phyloP scores from a whole-genome alignment of 768 basidiomycete species.

The Suillus bovinus region DNA sequence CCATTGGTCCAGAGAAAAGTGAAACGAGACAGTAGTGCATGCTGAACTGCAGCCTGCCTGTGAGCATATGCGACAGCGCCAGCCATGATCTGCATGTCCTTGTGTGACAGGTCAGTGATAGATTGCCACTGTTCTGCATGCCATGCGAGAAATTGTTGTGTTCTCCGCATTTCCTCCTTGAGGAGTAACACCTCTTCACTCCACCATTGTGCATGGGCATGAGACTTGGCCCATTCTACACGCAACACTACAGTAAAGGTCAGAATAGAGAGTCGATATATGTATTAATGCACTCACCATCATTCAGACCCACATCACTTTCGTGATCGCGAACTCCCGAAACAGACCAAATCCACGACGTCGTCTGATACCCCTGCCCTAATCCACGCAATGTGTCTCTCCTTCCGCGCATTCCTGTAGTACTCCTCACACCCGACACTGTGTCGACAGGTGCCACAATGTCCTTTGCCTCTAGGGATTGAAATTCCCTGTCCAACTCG shows the following conservation, averaged over 20 bases:
- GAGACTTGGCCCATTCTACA: constrained; percentile 28
- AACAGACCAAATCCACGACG: constrained; percentile 29
- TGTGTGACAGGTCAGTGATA: background rate
- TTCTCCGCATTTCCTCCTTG: constrained; percentile 31
- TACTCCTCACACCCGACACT: too few species aligned
- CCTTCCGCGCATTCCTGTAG: too few species aligned
- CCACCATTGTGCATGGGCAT: constrained; percentile 24
- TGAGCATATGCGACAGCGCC: constrained; percentile 14
- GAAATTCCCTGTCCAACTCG: too few species aligned
- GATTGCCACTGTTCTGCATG: too few species aligned
- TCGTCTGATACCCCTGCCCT: background rate
- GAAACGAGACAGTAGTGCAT: background rate
- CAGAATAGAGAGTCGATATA: background rate
- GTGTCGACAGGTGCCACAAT: too few species aligned
- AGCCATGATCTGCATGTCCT: constrained; percentile 1
- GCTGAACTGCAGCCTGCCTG: constrained; percentile 9
- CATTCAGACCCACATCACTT: constrained; percentile 8
- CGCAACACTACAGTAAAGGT: constrained; percentile 14
- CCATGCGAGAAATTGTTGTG: constrained; percentile 16
- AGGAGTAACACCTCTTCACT: constrained; percentile 25
- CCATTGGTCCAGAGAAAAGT: background rate
- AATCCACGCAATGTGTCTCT: too few species aligned
- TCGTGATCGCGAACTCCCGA: background rate
- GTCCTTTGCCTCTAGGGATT: too few species aligned
- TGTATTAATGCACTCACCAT: constrained; percentile 7